Conservation (phyloP, 2,329 filamentous ascomycete genomes). For the Pyricularia sp. region DNA sequence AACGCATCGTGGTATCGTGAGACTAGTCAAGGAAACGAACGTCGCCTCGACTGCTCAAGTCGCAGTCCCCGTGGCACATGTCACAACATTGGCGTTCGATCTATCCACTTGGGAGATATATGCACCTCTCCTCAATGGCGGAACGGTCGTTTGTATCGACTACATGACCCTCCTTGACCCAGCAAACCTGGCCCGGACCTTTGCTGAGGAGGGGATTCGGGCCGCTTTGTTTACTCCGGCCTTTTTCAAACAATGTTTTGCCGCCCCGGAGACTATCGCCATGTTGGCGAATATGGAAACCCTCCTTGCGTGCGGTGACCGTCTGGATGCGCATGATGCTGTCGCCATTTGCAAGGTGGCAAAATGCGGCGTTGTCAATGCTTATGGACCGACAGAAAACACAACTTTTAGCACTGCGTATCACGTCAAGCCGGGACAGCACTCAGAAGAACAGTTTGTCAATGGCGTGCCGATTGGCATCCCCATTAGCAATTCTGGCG, state of each 20-base stretch:
- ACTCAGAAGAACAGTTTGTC: too few relatives aligned
- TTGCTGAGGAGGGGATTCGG: not conserved
- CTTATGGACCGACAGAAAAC: constrained; percentile 22
- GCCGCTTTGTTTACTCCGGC: not conserved
- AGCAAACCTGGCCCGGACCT: not conserved
- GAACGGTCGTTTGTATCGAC: not conserved
- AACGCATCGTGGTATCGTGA: constrained; percentile 38
- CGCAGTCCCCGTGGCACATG: not conserved
- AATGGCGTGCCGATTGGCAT: not conserved
- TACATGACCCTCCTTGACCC: too few relatives aligned
- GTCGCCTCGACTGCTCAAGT: not conserved
- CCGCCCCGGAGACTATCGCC: too few relatives aligned
- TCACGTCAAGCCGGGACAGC: too few relatives aligned
- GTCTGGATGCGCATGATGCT: too few relatives aligned
- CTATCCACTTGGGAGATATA: not conserved
- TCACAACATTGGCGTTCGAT: not conserved
- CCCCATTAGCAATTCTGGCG: not conserved
- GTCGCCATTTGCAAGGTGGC: too few relatives aligned
- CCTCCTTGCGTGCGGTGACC: too few relatives aligned
- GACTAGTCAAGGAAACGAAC: not conserved
- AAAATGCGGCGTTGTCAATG: too few relatives aligned
- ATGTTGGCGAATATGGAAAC: too few relatives aligned
- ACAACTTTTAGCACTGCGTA: constrained; percentile 8
- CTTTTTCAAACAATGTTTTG: not conserved
- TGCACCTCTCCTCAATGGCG: not conserved